Evolutionary conservation across 768 basidiomycete species (phyloP).

Genomic region (Cystobasidium tubakii): DNA sequence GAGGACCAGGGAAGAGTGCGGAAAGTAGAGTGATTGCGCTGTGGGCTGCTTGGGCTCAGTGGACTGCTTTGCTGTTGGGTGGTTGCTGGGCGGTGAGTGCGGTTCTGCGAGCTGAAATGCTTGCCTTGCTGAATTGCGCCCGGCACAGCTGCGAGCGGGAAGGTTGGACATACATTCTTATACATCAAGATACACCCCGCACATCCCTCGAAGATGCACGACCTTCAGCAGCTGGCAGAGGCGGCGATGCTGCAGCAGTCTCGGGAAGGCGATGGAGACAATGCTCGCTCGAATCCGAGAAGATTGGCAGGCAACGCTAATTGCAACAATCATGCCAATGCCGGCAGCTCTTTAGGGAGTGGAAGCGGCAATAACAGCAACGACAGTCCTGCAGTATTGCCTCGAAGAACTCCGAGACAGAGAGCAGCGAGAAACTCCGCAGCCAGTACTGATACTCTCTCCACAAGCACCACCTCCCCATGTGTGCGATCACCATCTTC

Average conservation of each 20-base stretch:
- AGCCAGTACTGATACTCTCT: background rate
- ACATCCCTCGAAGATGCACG: background rate
- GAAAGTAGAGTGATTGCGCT: too few relatives aligned
- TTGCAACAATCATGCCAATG: background rate
- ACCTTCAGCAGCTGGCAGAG: conserved; percentile 15
- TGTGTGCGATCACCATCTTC: background rate
- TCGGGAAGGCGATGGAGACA: background rate
- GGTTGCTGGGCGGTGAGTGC: too few relatives aligned
- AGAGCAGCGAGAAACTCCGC: background rate
- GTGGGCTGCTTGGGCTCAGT: too few relatives aligned
- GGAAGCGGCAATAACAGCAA: background rate
- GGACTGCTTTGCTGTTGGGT: too few relatives aligned
- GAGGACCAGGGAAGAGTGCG: too few relatives aligned
- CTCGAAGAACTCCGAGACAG: background rate
- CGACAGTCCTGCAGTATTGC: background rate
- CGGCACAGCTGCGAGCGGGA: background rate
- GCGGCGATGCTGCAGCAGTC: conserved; percentile 15
- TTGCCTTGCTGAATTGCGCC: too few relatives aligned
- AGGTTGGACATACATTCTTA: too few relatives aligned
- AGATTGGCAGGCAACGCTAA: background rate
- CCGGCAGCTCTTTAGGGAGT: background rate
- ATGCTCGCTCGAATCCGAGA: background rate
- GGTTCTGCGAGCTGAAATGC: too few relatives aligned
- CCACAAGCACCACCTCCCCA: background rate
- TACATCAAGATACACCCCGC: background rate